phyloP scores from a whole-genome alignment of 73 alveolate species.

The Tetrahymena thermophila region DNA sequence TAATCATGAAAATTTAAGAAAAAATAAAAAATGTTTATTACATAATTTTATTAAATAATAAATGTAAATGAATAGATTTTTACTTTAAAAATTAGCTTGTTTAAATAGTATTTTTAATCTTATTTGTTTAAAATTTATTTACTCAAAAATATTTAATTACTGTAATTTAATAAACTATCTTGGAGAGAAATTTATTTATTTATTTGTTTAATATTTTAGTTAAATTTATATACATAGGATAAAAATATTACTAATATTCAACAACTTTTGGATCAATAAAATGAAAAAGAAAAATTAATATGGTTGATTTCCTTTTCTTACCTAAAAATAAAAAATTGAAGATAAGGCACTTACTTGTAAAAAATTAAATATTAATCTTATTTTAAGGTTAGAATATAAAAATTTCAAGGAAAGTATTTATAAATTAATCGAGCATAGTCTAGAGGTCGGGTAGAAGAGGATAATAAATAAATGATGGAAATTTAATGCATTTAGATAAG shows the following conservation, averaged over 20 bases:
- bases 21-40: too few species aligned
- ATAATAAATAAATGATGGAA: not conserved
- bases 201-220: not conserved
- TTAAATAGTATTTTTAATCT: too few species aligned
- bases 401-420: not conserved
- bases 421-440: not conserved
- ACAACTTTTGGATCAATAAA: not conserved
- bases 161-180: too few species aligned
- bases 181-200: too few species aligned
- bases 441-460: not conserved
- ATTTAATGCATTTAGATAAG: not conserved
- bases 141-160: too few species aligned
- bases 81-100: too few species aligned
- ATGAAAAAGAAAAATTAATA: not conserved
- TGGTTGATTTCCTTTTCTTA: not conserved
- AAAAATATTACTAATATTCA: not conserved
- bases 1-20: too few species aligned
- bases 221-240: not conserved
- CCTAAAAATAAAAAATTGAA: not conserved
- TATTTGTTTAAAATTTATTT: too few species aligned
- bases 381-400: not conserved
- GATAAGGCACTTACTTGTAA: not conserved
- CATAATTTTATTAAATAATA: too few species aligned
- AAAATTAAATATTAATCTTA: not conserved
- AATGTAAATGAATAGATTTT: too few species aligned